These are phyloP conservation scores for Colletotrichum eremochloae DNA, from an alignment of 2,329 filamentous ascomycete genomes.

Conservation along the genomic window DNA sequence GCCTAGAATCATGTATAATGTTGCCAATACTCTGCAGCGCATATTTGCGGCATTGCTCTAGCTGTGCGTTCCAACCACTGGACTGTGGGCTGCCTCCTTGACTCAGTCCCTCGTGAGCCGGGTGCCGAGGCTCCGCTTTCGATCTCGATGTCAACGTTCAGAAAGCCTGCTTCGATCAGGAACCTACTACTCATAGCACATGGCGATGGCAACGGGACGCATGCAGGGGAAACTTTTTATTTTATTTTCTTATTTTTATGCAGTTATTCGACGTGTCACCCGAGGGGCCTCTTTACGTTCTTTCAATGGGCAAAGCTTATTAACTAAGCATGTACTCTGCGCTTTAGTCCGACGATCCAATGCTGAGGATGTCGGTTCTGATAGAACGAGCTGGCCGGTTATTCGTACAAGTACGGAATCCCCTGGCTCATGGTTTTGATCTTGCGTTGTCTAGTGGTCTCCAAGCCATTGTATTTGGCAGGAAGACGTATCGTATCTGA, in stretches of 20 bases:
- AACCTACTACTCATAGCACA: background rate
- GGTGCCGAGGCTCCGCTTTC: constrained; percentile 2
- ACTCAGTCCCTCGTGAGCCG: constrained; percentile 15
- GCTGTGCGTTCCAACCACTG: background rate
- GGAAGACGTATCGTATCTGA: constrained; percentile 75
- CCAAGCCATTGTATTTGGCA: constrained; percentile 65
- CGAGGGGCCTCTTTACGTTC: constrained; percentile 5
- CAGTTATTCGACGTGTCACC: constrained; percentile 4
- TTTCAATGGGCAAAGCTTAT: constrained; percentile 26
- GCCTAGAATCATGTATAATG: constrained; percentile 32
- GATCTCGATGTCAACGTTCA: background rate
- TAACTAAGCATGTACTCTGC: constrained; percentile 66
- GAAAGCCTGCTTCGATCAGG: background rate
- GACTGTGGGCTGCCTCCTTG: constrained; percentile 36
- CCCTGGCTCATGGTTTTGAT: constrained; percentile 54
- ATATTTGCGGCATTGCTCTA: constrained; percentile 22
- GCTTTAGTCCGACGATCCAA: constrained; percentile 75
- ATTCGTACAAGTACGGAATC: constrained; percentile 21
- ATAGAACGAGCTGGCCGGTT: constrained; percentile 66
- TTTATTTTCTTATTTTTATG: background rate
- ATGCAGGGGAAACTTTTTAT: constrained; percentile 22
- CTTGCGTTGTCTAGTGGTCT: constrained; percentile 74
- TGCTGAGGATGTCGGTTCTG: constrained; percentile 71
- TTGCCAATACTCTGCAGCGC: background rate
- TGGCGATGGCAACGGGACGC: constrained; percentile 38